phyloP scores from a whole-genome alignment of 495 filamentous ascomycete genomes.

The Penicillium roqueforti region DNA sequence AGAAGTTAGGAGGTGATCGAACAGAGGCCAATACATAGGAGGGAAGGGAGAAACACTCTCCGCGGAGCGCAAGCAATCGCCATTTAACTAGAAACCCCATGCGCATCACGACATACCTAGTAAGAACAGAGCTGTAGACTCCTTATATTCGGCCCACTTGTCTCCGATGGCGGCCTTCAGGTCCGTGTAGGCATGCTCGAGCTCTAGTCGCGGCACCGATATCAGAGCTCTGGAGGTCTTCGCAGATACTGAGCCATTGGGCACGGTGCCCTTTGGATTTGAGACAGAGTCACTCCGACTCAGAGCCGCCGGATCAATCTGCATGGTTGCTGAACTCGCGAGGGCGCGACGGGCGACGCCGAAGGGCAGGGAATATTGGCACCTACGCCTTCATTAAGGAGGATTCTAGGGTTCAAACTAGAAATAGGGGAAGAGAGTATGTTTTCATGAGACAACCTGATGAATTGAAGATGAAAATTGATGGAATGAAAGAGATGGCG shows the following conservation, averaged over 20 bases:
- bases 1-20: slow-evolving; percentile 20
- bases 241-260: slow-evolving; percentile 51
- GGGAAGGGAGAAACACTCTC: neutral
- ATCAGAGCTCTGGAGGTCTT: slow-evolving; percentile 57
- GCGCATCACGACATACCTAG: slow-evolving; percentile 57
- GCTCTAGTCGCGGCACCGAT: slow-evolving; percentile 76
- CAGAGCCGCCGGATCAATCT: slow-evolving; percentile 81
- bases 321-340: slow-evolving; percentile 54
- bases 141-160: slow-evolving; percentile 86
- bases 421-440: slow-evolving; percentile 4
- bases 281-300: slow-evolving; percentile 63
- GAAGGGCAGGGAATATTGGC: slow-evolving; percentile 31
- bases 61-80: neutral
- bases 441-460: slow-evolving; percentile 17
- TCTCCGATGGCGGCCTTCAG: slow-evolving; percentile 79
- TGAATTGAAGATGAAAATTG: slow-evolving; percentile 28
- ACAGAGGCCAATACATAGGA: slow-evolving; percentile 10
- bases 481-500: slow-evolving; percentile 16
- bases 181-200: slow-evolving; percentile 83
- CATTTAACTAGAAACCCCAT: slow-evolving; percentile 2
- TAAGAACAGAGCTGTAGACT: slow-evolving; percentile 72
- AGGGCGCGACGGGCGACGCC: slow-evolving; percentile 44
- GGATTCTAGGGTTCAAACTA: slow-evolving; percentile 9
- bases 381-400: slow-evolving; percentile 45
- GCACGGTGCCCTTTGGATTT: slow-evolving; percentile 58